phyloP scores from a whole-genome alignment of 2,329 filamentous ascomycete genomes.

The Allantophomopsis cytisporea region DNA sequence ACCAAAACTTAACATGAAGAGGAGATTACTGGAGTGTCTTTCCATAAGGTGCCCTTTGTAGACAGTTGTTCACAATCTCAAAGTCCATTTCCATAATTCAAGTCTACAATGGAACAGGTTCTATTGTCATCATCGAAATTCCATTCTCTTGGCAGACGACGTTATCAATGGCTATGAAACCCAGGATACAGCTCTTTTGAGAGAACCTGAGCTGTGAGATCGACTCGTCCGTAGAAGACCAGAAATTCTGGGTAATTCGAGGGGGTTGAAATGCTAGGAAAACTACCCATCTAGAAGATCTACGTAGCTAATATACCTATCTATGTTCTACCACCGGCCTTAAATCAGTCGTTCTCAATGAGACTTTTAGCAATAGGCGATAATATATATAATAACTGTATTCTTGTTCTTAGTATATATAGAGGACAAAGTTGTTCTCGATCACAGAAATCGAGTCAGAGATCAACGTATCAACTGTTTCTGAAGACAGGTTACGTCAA shows the following conservation, averaged over 20 bases:
- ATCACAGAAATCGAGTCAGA: too few relatives aligned
- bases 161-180: slow-evolving; percentile 13
- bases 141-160: slow-evolving; percentile 16
- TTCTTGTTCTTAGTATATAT: too few relatives aligned
- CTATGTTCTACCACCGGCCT: slow-evolving; percentile 62
- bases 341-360: too few relatives aligned
- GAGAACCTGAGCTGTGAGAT: slow-evolving; percentile 57
- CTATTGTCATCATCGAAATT: slow-evolving; percentile 59
- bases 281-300: slow-evolving; percentile 67
- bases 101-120: slow-evolving; percentile 73
- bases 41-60: background rate
- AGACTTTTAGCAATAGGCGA: too few relatives aligned
- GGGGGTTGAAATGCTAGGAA: slow-evolving; percentile 68
- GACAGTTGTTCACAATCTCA: slow-evolving; percentile 2
- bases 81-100: slow-evolving; percentile 43
- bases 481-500: too few relatives aligned
- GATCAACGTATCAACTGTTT: too few relatives aligned
- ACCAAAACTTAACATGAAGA: slow-evolving; percentile 5
- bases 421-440: too few relatives aligned
- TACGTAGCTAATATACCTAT: slow-evolving; percentile 66
- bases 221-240: slow-evolving; percentile 33
- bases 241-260: slow-evolving; percentile 70
- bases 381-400: too few relatives aligned
- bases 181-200: slow-evolving; percentile 61
- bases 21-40: slow-evolving; percentile 3